A percentile compares a stretch with the other conserved stretches of the same genome.
phyloP scores from a whole-genome alignment of 768 basidiomycete species.

The Ephemerocybe angulata region DNA sequence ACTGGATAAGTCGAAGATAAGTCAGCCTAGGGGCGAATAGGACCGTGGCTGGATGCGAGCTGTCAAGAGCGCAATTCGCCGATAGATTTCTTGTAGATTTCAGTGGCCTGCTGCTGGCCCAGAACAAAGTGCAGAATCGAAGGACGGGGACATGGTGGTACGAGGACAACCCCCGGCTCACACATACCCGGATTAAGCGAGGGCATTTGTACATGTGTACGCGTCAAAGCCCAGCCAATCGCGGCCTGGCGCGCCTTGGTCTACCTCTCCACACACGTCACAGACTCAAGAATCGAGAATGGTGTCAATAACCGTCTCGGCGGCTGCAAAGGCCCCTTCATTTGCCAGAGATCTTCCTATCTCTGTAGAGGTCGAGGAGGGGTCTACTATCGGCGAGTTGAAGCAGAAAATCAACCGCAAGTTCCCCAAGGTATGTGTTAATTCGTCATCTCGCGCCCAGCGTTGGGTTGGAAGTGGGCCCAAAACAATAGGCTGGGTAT shows the following conservation, averaged over 20 bases:
- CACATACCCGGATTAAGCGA: background rate
- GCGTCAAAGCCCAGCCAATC: conserved; percentile 2
- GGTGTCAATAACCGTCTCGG: conserved; percentile 49
- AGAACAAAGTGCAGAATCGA: no score
- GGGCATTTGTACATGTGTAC: conserved; percentile 20
- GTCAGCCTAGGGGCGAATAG: no score
- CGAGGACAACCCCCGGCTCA: no score
- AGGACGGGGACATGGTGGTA: no score
- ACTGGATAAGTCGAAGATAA: no score
- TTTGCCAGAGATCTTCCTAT: conserved; percentile 51
- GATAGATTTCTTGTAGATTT: no score
- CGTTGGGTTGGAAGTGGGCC: background rate
- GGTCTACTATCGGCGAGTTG: conserved; percentile 63
- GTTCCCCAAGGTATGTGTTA: conserved; percentile 32
- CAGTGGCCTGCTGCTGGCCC: no score
- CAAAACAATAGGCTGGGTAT: background rate
- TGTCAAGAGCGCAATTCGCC: no score
- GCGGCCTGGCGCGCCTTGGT: background rate
- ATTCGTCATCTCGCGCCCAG: background rate
- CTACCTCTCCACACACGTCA: background rate
- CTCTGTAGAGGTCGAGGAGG: conserved; percentile 43
- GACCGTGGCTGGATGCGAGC: no score
- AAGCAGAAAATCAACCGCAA: conserved; percentile 56
- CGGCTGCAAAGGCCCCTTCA: conserved; percentile 42
- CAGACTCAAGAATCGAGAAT: conserved; percentile 20